Evolutionary conservation across 2,329 filamentous ascomycete species (phyloP).

Genomic region (Pseudogymnoascus sp.): DNA sequence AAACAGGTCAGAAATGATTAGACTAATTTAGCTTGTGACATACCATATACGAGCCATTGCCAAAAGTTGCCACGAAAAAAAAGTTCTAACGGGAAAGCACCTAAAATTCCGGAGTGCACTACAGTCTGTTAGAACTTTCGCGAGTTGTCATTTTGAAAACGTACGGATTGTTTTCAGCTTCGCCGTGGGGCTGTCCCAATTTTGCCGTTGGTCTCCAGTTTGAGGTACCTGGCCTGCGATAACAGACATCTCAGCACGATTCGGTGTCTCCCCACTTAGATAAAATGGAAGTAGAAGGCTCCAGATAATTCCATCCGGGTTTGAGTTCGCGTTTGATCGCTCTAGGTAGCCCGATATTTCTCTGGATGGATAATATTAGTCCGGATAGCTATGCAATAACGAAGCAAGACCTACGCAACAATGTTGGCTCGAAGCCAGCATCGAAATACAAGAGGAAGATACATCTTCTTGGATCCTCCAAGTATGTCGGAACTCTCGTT

Average conservation of each 20-base stretch:
- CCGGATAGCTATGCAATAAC: not conserved
- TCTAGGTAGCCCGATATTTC: not conserved
- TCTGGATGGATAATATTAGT: not conserved
- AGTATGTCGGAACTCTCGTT: not conserved
- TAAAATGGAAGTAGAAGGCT: not conserved
- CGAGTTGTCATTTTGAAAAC: not conserved
- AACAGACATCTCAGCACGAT: not conserved
- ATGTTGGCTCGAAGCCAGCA: not conserved
- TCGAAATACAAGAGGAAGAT: not conserved
- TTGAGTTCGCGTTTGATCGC: not conserved
- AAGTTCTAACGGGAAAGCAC: not conserved
- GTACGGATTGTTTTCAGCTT: not conserved
- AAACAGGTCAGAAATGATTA: not conserved
- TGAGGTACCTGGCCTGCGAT: not conserved
- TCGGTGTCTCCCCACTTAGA: not conserved
- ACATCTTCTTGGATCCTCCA: not conserved
- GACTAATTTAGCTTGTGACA: not conserved
- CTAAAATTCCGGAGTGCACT: not conserved
- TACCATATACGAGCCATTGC: not conserved
- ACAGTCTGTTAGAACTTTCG: not conserved
- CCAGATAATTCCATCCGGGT: not conserved
- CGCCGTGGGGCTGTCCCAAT: not conserved
- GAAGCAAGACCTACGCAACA: not conserved
- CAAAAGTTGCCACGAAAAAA: not conserved
- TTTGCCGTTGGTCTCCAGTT: not conserved